Conservation (phyloP, 805 yeast genomes). For the Torulaspora franciscae region DNA sequence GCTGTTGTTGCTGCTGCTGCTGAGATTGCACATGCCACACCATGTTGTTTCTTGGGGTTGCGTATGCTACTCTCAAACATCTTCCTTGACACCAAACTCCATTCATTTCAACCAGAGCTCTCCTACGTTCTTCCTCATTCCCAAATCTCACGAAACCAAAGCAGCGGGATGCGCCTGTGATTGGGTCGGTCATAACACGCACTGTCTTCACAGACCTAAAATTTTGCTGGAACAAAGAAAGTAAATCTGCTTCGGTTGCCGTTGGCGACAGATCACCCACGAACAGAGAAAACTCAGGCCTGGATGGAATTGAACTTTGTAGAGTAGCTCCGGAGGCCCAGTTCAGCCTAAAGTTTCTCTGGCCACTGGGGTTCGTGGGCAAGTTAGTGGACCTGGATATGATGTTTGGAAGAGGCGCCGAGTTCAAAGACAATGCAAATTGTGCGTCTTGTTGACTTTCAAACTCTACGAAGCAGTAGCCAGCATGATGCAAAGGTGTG, state of each 20-base stretch:
- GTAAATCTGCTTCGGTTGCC: slow-evolving; percentile 73
- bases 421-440: slow-evolving; percentile 61
- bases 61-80: slow-evolving; percentile 69
- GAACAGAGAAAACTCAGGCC: slow-evolving; percentile 72
- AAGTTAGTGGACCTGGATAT: slow-evolving; percentile 19
- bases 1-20: slow-evolving; percentile 22
- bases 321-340: slow-evolving; percentile 85
- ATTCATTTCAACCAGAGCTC: slow-evolving; percentile 69
- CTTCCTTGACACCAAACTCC: slow-evolving; percentile 79
- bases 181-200: slow-evolving; percentile 81
- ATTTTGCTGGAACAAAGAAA: slow-evolving; percentile 64
- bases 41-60: slow-evolving; percentile 59
- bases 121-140: slow-evolving; percentile 59
- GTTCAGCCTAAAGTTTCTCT: slow-evolving; percentile 65
- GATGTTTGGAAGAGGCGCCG: slow-evolving; percentile 55
- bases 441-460: slow-evolving; percentile 64
- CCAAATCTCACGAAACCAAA: slow-evolving; percentile 78
- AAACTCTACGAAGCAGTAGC: slow-evolving; percentile 78
- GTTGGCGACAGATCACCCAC: slow-evolving; percentile 80
- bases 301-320: slow-evolving; percentile 61
- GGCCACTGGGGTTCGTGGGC: slow-evolving; percentile 37
- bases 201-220: slow-evolving; percentile 70
- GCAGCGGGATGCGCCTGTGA: slow-evolving; percentile 70
- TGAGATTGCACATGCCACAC: slow-evolving; percentile 19
- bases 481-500: slow-evolving; percentile 43